These are phyloP conservation scores for Lasiosphaeris hirsuta DNA, from an alignment of 495 filamentous ascomycete species.

Conservation along the genomic window DNA sequence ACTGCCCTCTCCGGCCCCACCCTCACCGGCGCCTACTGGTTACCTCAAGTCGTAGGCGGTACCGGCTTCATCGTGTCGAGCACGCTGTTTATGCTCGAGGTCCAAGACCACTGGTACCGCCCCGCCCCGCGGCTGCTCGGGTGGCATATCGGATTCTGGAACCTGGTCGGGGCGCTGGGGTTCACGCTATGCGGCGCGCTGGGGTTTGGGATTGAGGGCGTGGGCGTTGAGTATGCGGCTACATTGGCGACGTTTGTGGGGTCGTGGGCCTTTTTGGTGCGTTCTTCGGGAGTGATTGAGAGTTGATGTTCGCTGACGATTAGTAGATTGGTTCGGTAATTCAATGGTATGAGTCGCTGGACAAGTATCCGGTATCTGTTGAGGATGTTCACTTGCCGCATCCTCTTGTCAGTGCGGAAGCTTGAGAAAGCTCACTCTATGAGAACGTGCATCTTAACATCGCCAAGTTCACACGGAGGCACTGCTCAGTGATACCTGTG, in stretches of 20 bases:
- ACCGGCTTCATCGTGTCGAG: conserved; percentile 59
- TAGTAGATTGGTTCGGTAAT: conserved; percentile 53
- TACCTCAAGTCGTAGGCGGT: conserved; percentile 66
- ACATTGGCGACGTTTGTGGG: conserved; percentile 64
- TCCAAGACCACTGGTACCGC: conserved; percentile 62
- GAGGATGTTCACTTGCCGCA: background rate
- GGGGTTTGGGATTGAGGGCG: conserved; percentile 43
- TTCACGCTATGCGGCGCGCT: conserved; percentile 67
- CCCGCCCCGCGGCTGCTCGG: conserved; percentile 59
- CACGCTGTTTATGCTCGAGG: conserved; percentile 65
- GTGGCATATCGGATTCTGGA: conserved; percentile 47
- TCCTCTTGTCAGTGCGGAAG: too few relatives aligned
- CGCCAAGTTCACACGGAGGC: too few relatives aligned
- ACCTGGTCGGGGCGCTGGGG: conserved; percentile 54
- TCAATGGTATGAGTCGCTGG: conserved; percentile 63
- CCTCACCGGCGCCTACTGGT: conserved; percentile 60
- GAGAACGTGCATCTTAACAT: too few relatives aligned
- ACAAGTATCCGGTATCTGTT: conserved; percentile 57
- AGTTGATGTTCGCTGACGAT: background rate
- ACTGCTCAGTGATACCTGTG: too few relatives aligned
- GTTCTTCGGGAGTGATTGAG: background rate
- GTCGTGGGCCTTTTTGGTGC: conserved; percentile 61
- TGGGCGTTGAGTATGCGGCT: conserved; percentile 55
- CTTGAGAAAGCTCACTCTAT: too few relatives aligned
- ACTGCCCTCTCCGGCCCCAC: conserved; percentile 30